These are phyloP conservation scores for Trichoderma sp. DNA, from an alignment of 2,329 filamentous ascomycete species.

Conservation along the genomic window DNA sequence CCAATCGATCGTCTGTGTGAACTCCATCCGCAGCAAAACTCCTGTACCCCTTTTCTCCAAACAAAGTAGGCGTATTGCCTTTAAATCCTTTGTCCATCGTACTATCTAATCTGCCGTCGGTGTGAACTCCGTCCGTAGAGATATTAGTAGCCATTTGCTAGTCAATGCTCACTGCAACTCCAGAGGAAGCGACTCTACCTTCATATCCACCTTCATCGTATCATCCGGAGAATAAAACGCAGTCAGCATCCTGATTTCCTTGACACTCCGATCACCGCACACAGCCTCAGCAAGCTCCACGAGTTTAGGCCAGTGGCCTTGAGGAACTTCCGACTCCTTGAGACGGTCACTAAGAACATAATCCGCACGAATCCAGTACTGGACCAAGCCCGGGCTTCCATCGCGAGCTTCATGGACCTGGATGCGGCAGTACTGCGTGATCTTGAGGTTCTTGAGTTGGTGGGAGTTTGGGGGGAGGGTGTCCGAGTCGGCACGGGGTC, in stretches of 20 bases:
- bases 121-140: background rate
- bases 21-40: background rate
- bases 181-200: background rate
- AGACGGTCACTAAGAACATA: slow-evolving; percentile 18
- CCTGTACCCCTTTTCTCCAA: background rate
- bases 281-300: slow-evolving; percentile 14
- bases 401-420: background rate
- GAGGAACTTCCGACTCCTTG: slow-evolving; percentile 8
- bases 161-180: background rate
- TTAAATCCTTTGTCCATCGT: background rate
- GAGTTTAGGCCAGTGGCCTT: slow-evolving; percentile 22
- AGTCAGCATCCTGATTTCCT: background rate
- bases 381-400: background rate
- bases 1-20: background rate
- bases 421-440: background rate
- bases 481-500: background rate
- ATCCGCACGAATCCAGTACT: slow-evolving; percentile 22
- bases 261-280: background rate
- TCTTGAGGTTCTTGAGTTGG: background rate
- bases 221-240: background rate
- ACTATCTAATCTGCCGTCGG: background rate
- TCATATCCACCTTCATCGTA: background rate
- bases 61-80: background rate
- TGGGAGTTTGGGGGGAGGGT: background rate
- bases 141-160: background rate